These are phyloP conservation scores for Raffaelea ambrosiae DNA, from an alignment of 2,329 filamentous ascomycete genomes.

Conservation along the genomic window DNA sequence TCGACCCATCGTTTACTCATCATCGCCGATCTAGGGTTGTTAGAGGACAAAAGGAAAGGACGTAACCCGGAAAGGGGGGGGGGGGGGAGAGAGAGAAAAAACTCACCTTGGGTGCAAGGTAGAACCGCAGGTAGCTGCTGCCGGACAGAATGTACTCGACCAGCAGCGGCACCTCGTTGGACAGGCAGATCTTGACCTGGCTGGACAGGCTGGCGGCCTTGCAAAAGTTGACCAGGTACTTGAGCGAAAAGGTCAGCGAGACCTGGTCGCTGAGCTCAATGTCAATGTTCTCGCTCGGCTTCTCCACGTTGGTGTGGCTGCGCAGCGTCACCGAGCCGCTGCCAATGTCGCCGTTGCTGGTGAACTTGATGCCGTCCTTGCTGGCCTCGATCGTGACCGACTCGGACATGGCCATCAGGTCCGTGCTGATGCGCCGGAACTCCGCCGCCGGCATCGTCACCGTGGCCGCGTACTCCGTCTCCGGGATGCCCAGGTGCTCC, in stretches of 20 bases:
- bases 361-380: conserved; percentile 97
- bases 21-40: conserved; percentile 27
- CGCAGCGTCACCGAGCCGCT: conserved; percentile 89
- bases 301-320: conserved; percentile 80
- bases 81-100: conserved; percentile 16
- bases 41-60: conserved; percentile 7
- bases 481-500: conserved; percentile 96
- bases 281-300: conserved; percentile 74
- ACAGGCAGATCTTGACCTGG: conserved; percentile 85
- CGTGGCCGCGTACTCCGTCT: conserved; percentile 95
- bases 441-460: conserved; percentile 82
- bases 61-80: not conserved
- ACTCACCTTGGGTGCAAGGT: conserved; percentile 88
- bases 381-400: conserved; percentile 93
- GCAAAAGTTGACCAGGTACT: conserved; percentile 99
- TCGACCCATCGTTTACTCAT: conserved; percentile 20
- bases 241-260: conserved; percentile 91
- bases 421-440: conserved; percentile 91
- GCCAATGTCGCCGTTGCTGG: conserved; percentile 88
- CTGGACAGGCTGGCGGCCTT: conserved; percentile 81
- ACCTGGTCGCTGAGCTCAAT: conserved; percentile 92
- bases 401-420: conserved; percentile 86
- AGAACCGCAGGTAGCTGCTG: conserved; percentile 90
- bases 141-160: conserved; percentile 82
- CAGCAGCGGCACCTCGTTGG: conserved; percentile 89